Conservation (phyloP, 2,329 filamentous ascomycete genomes). For the Aureobasidium uvarum region DNA sequence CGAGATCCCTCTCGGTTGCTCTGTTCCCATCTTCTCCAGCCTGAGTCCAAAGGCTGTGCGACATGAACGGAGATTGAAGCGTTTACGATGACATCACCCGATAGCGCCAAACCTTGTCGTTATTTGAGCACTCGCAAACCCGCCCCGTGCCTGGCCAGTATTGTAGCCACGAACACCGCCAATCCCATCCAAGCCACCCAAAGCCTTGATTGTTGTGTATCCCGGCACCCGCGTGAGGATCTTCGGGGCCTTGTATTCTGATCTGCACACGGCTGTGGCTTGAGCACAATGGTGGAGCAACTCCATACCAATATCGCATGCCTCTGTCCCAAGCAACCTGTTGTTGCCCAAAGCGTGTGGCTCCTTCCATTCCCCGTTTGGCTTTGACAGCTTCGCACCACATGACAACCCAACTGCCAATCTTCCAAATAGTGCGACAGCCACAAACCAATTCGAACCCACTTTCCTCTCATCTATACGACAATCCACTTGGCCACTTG, state of each 20-base stretch:
- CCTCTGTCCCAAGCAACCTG: neutral
- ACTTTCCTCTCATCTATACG: neutral
- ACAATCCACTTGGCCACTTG: neutral
- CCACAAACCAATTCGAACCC: neutral
- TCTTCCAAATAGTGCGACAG: constrained; percentile 14
- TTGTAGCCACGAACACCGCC: constrained; percentile 20
- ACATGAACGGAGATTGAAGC: constrained; percentile 13
- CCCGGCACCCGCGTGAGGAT: constrained; percentile 13
- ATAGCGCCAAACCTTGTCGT: constrained; percentile 18
- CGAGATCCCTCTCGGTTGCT: too few species aligned
- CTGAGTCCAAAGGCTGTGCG: neutral
- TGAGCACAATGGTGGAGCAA: constrained; percentile 11
- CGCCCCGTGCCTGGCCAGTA: constrained; percentile 5
- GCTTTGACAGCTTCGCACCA: constrained; percentile 8
- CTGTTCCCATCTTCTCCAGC: neutral
- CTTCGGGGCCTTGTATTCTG: constrained; percentile 17
- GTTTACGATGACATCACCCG: neutral
- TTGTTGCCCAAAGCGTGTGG: neutral
- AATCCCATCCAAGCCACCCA: neutral
- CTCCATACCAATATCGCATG: constrained; percentile 6
- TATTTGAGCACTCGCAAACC: neutral
- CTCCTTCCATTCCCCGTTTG: constrained; percentile 3
- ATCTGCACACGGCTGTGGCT: constrained; percentile 23
- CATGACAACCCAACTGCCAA: constrained; percentile 17
- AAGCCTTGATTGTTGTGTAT: neutral